Evolutionary conservation across 176 grass and related monocot genomes (phyloP), one percentile per base, ranked within the genome.

Genomic region (Bromus sterilis): DNA sequence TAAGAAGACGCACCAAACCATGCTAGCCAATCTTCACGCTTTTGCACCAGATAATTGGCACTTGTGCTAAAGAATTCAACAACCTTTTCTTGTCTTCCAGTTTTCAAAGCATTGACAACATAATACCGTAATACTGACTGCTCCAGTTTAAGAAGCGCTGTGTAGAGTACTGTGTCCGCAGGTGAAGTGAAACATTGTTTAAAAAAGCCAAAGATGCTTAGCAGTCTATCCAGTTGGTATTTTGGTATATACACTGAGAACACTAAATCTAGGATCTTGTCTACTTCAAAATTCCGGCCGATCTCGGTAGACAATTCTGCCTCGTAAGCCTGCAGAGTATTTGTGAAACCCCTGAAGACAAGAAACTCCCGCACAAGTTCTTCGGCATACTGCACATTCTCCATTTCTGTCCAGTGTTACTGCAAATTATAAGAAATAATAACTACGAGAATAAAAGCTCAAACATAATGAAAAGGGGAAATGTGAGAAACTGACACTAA

Each of bases 381-480:
- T 89, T 98, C 86, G 0, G 92, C 95, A 82, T 91, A 98, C 28
- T 85, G 92, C 66, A 98, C 84, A 33, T 95, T 98, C 86, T 98
- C 95, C 95, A 98, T 97, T 64, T 51, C 36, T 67, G 24, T n/a
- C 42, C 40, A 65, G n/a, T 64, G 51, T 73, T 55, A 71, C 75
- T 90, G 78, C 59, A 90, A 80, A 80, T 56, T 4, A 44, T 37
- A 25, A 81, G 68, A 71, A 71, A 71, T 71, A 11, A 5, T 36
- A 31, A 44, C 23, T 9, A 30, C 4, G 70, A 59, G 35, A 13
- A 21, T 11, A 57, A 7, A 26, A 35, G 4, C 67, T 21, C 40
- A 83, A 78, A 6, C 35, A 79, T 10, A 42, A 21, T 16, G 51
- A 25, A 78, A 62, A 72, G 21, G 35, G 44, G 7, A 56, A 82